Conservation (phyloP, 2,329 filamentous ascomycete genomes). For the Fusarium cicatricum region DNA sequence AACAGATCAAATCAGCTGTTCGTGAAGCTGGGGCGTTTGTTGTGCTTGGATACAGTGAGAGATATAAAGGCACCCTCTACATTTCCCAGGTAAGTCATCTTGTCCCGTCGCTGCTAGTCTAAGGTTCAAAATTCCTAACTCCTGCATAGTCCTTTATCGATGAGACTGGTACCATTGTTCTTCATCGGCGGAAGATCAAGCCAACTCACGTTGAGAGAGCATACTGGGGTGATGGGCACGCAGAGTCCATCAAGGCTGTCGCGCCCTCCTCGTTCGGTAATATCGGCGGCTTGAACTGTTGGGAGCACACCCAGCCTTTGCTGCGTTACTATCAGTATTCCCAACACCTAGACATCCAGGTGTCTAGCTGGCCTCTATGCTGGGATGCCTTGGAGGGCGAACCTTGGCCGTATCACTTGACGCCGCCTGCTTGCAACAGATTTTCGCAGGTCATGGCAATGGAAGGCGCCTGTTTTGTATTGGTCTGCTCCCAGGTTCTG, state of each 20-base stretch:
- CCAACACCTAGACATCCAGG: constrained; percentile 55
- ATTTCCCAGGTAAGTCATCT: constrained; percentile 44
- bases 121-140: too few species aligned
- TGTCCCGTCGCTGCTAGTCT: too few species aligned
- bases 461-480: constrained; percentile 62
- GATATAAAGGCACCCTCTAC: constrained; percentile 49
- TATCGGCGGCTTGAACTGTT: constrained; percentile 56
- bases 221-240: constrained; percentile 56
- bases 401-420: constrained; percentile 41
- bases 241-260: constrained; percentile 50
- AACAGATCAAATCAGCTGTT: constrained; percentile 54
- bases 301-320: constrained; percentile 59
- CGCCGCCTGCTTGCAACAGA: constrained; percentile 29
- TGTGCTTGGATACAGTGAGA: constrained; percentile 54
- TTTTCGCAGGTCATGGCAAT: constrained; percentile 63
- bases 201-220: constrained; percentile 60
- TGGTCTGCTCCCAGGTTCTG: constrained; percentile 60
- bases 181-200: constrained; percentile 59
- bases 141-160: constrained; percentile 54
- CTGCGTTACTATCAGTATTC: constrained; percentile 55
- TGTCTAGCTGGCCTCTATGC: constrained; percentile 55
- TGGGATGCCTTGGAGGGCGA: constrained; percentile 42
- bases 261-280: constrained; percentile 48
- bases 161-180: constrained; percentile 48
- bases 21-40: constrained; percentile 54